Evolutionary conservation across 2,329 filamentous ascomycete species (phyloP), one percentile per base, ranked within the genome.

Genomic region (Paracoccidioides lutzii): DNA sequence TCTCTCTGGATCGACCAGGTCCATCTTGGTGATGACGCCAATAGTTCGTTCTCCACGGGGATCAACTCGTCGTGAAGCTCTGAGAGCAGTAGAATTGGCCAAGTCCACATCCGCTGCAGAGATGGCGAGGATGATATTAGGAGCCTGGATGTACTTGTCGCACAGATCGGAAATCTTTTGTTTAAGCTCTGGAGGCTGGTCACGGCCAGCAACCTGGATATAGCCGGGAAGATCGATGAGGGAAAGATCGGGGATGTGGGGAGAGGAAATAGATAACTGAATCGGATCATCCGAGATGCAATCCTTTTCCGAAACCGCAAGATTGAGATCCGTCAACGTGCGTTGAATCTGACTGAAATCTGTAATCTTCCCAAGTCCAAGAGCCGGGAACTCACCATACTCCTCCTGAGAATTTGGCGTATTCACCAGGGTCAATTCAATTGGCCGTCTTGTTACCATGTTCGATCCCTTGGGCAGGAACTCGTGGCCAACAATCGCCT

Each of bases 1-100:
- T 57, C 91, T 83, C 6, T 77, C 75, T 3, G 93, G 80, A 62
- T 97, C 91, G 6, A 98, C 90, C 28, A 98, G 78, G 65, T 98
- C 93, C 91, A 98, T 96, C 75, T 98, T 98, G 3, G 93, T 98
- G 44, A 98, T 85, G n/a, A 98, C 93, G 46, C 93, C 93, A 66
- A 98, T 98, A 0, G 93, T 98, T 59, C 93, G 81, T 73, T 98
- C 93, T 55, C 93, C 93, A 58, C 93, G 80, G 1, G 93, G 93
- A 65, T 98, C 93, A 33, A 97, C 90, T 62, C 91, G 81, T 59
- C 93, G 81, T 62, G 90, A 95, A 15, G 93, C 90, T 63, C 90
- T 80, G 30, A 98, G 73, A 5, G 93, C 90, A 5, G 93, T 93
- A 1, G 93, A 98, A 70, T 98, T 98, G 28, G 93, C 93, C 56